phyloP scores from a whole-genome alignment of 768 basidiomycete genomes.

The Dentipellis fragilis region DNA sequence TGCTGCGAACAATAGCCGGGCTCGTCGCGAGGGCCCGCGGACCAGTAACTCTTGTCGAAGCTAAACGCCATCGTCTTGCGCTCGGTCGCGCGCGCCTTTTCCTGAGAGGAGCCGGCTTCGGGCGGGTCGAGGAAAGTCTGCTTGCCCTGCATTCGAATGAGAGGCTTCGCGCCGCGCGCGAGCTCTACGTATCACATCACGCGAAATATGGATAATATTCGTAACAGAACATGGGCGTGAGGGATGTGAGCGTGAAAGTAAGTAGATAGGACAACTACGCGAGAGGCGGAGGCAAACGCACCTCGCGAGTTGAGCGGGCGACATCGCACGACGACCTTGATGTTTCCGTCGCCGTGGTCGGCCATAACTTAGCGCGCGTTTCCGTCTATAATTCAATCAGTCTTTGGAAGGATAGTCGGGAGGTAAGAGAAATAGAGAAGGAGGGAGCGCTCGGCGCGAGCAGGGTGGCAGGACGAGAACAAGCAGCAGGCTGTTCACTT shows the following conservation, averaged over 20 bases:
- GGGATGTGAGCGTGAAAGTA: background rate
- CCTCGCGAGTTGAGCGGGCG: slow-evolving; percentile 93
- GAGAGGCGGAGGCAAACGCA: slow-evolving; percentile 28
- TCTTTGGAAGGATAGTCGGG: background rate
- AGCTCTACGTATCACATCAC: slow-evolving; percentile 47
- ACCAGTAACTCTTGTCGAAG: slow-evolving; percentile 98
- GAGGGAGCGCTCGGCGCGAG: background rate
- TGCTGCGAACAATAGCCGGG: slow-evolving; percentile 89
- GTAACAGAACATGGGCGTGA: background rate
- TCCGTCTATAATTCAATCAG: background rate
- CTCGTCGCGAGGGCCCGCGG: slow-evolving; percentile 83
- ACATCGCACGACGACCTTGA: slow-evolving; percentile 92
- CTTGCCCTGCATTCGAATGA: slow-evolving; percentile 93
- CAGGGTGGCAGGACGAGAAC: background rate
- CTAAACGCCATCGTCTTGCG: slow-evolving; percentile 85
- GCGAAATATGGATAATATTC: background rate
- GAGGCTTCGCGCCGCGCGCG: slow-evolving; percentile 83
- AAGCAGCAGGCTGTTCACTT: background rate
- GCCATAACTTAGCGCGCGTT: slow-evolving; percentile 34
- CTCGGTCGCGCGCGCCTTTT: slow-evolving; percentile 63
- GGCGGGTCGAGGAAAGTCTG: slow-evolving; percentile 90
- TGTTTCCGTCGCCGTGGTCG: slow-evolving; percentile 77
- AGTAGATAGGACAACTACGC: background rate
- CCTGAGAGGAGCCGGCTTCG: slow-evolving; percentile 55
- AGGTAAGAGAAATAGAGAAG: background rate